These are phyloP conservation scores for Fraxinus xanthoxyloides DNA, from an alignment of 305 asterid genomes.

Conservation along the genomic window DNA sequence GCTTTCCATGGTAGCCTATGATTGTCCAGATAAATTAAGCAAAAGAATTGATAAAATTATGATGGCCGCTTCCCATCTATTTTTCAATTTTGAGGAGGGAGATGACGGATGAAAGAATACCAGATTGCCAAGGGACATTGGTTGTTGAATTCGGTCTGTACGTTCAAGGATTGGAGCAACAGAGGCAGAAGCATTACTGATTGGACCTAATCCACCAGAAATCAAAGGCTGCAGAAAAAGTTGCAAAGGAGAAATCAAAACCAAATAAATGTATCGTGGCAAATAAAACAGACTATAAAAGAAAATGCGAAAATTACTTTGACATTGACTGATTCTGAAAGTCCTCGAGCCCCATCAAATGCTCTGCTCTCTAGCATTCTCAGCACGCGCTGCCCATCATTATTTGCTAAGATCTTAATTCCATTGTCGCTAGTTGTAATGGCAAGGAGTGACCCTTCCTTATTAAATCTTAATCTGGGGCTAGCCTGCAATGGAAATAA, in stretches of 20 bases:
- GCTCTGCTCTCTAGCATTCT: conserved; percentile 85
- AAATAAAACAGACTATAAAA: conserved; percentile 5
- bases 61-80: conserved; percentile 3
- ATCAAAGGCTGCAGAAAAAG: conserved; percentile 58
- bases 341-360: conserved; percentile 77
- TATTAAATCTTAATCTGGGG: conserved; percentile 84
- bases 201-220: conserved; percentile 68
- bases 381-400: conserved; percentile 84
- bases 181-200: conserved; percentile 59
- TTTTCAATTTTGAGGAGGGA: neutral
- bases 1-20: conserved; percentile 79
- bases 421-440: conserved; percentile 90
- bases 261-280: neutral
- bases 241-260: conserved; percentile 18
- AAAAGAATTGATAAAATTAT: conserved; percentile 3
- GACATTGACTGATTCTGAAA: conserved; percentile 68
- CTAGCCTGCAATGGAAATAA: conserved; percentile 59
- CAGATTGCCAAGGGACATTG: conserved; percentile 79
- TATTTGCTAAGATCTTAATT: conserved; percentile 79
- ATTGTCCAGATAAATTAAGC: conserved; percentile 27
- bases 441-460: conserved; percentile 89
- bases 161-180: conserved; percentile 68
- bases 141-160: conserved; percentile 65
- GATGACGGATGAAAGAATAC: conserved; percentile 30
- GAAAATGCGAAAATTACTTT: conserved; percentile 44